phyloP scores from a whole-genome alignment of 2,329 filamentous ascomycete species.

The Akanthomyces dipterigenus region DNA sequence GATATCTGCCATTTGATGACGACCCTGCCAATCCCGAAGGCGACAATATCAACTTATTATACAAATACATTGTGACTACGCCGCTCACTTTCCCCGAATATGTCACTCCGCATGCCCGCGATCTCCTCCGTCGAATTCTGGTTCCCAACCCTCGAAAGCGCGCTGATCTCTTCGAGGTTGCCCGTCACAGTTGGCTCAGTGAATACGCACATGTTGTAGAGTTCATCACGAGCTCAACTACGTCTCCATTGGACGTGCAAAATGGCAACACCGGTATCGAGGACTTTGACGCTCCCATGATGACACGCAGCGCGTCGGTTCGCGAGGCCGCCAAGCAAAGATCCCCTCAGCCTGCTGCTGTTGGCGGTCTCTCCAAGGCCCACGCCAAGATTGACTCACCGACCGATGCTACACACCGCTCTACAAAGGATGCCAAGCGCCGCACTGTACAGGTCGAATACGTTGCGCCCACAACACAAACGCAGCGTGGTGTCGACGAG shows the following conservation, averaged over 20 bases:
- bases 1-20: slow-evolving; percentile 95
- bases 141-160: slow-evolving; percentile 92
- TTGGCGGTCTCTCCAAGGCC: slow-evolving; percentile 63
- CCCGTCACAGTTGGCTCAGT: slow-evolving; percentile 94
- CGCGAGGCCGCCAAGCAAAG: slow-evolving; percentile 75
- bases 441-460: slow-evolving; percentile 97
- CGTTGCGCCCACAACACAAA: slow-evolving; percentile 83
- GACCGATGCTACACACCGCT: slow-evolving; percentile 44
- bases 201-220: slow-evolving; percentile 96
- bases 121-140: slow-evolving; percentile 84
- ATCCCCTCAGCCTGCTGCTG: slow-evolving; percentile 37
- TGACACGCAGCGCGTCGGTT: slow-evolving; percentile 87
- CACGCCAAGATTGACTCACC: slow-evolving; percentile 68
- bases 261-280: slow-evolving; percentile 62
- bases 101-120: slow-evolving; percentile 91
- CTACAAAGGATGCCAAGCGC: slow-evolving; percentile 81
- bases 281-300: slow-evolving; percentile 51
- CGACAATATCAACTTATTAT: slow-evolving; percentile 97
- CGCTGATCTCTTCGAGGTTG: slow-evolving; percentile 94
- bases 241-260: slow-evolving; percentile 76
- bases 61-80: slow-evolving; percentile 98
- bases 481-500: slow-evolving; percentile 54
- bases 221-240: slow-evolving; percentile 94
- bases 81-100: slow-evolving; percentile 98
- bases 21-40: slow-evolving; percentile 97